These are phyloP conservation scores for Scutellaria galericulata DNA, from an alignment of 257 asterid genomes.

Conservation along the genomic window DNA sequence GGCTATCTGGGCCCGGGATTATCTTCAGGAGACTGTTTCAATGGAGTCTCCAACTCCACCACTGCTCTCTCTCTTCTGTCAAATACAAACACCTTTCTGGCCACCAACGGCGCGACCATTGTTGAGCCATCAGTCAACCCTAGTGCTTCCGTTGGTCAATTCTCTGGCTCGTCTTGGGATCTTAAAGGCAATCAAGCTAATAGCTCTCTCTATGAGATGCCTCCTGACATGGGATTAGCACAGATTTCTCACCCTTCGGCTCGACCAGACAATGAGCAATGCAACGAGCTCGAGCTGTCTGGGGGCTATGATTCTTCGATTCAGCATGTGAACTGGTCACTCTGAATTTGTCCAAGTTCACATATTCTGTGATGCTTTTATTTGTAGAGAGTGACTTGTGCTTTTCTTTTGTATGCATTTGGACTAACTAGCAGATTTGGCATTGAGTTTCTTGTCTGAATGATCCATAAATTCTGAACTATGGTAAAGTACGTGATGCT, in stretches of 20 bases:
- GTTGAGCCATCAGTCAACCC: slow-evolving; percentile 49
- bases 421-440: background rate
- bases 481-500: too few relatives aligned
- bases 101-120: slow-evolving; percentile 39
- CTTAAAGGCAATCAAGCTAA: slow-evolving; percentile 49
- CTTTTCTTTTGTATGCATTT: background rate
- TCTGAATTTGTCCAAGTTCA: slow-evolving; percentile 37
- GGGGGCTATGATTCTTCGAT: slow-evolving; percentile 59
- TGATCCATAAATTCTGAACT: background rate
- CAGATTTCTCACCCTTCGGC: slow-evolving; percentile 56
- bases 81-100: slow-evolving; percentile 51
- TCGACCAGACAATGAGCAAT: slow-evolving; percentile 47
- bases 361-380: background rate
- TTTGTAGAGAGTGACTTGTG: slow-evolving; percentile 6
- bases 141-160: slow-evolving; percentile 42
- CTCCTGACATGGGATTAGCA: slow-evolving; percentile 54
- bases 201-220: slow-evolving; percentile 47
- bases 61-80: slow-evolving; percentile 99
- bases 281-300: slow-evolving; percentile 54
- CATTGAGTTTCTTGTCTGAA: slow-evolving; percentile 1
- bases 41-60: slow-evolving; percentile 52
- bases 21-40: slow-evolving; percentile 53
- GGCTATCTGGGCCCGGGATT: slow-evolving; percentile 40
- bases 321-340: slow-evolving; percentile 67
- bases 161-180: slow-evolving; percentile 55